Evolutionary conservation across 2,329 filamentous ascomycete species (phyloP), one percentile per base, ranked within the genome.

Genomic region (Claviceps cyperi): DNA sequence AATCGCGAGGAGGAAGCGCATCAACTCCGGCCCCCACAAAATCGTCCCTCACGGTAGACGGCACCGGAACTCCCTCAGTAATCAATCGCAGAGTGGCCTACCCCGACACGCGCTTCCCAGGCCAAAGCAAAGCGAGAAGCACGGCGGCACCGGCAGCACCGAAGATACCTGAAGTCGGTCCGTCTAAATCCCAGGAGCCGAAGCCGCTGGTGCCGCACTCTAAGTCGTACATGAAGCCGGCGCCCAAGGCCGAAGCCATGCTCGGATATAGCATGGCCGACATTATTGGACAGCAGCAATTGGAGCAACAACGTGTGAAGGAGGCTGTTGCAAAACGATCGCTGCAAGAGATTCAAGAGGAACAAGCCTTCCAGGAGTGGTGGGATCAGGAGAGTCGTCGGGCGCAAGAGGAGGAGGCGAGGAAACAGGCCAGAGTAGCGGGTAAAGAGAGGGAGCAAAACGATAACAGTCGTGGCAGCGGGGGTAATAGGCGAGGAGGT

Each of bases 311-410:
- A 51, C 77, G 80, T 17, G 81, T 94, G 53, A 83, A 80, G 49
- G 90, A 95, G 62, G 87, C 89, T 1, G 82, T 82, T 11, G 86
- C 89, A 2, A 96, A 94, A 67, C 78, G 91, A 50, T 92, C 86
- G 55, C 69, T 98, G 32, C 83, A 94, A 60, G 92, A 97, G 55
- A 98, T 98, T 52, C 92, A 98, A 64, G 81, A 92, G 56, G 92
- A 98, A 66, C 92, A 98, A 62, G 88, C 88, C 48, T 98, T 98
- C 63, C 87, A 96, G 62, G 83, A 94, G 63, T 95, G 90, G 89
- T 95, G 89, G 89, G 87, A 94, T 56, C 81, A 85, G 54, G 90
- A 95, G 65, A 88, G 83, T 58, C 75, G 76, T 52, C 75, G 85
- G 28, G 78, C 84, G 38, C 82, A 83, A 55, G 78, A 83, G 56